These are phyloP conservation scores for Ormosia emarginata DNA, from an alignment of 306 rosid species.

Conservation along the genomic window DNA sequence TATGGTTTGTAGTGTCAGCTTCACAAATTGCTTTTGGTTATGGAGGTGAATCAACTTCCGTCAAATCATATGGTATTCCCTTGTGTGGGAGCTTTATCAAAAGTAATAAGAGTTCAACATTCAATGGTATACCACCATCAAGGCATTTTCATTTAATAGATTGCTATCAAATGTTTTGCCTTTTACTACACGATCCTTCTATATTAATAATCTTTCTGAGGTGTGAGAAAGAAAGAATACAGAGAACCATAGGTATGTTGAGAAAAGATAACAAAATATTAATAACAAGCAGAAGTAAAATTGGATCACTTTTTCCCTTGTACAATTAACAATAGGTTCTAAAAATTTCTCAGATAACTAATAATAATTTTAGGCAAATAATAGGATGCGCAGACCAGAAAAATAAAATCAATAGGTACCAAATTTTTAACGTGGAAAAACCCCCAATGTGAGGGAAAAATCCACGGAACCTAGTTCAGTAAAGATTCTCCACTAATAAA, in stretches of 20 bases:
- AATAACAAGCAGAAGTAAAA: no score
- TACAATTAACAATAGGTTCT: no score
- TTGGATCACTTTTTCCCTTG: no score
- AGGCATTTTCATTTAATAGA: slow-evolving; percentile 21
- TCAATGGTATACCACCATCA: slow-evolving; percentile 36
- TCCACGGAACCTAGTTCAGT: no score
- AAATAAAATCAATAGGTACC: no score
- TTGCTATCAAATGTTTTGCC: neutral
- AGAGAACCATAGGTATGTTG: slow-evolving; percentile 73
- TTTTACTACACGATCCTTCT: slow-evolving; percentile 5
- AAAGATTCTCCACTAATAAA: no score
- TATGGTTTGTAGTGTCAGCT: slow-evolving; percentile 51
- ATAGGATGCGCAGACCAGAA: no score
- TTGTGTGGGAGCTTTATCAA: slow-evolving; percentile 22
- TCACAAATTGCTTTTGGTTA: slow-evolving; percentile 70
- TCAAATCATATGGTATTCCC: slow-evolving; percentile 44
- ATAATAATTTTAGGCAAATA: no score
- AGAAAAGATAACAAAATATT: no score
- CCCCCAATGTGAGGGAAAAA: no score
- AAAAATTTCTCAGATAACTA: no score
- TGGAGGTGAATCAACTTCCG: slow-evolving; percentile 53
- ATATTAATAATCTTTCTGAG: slow-evolving; percentile 26
- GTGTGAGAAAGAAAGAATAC: slow-evolving; percentile 55
- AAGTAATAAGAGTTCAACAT: slow-evolving; percentile 33
- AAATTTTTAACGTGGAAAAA: no score